phyloP scores from a whole-genome alignment of 768 basidiomycete genomes.

The Tephrocybe sp. region DNA sequence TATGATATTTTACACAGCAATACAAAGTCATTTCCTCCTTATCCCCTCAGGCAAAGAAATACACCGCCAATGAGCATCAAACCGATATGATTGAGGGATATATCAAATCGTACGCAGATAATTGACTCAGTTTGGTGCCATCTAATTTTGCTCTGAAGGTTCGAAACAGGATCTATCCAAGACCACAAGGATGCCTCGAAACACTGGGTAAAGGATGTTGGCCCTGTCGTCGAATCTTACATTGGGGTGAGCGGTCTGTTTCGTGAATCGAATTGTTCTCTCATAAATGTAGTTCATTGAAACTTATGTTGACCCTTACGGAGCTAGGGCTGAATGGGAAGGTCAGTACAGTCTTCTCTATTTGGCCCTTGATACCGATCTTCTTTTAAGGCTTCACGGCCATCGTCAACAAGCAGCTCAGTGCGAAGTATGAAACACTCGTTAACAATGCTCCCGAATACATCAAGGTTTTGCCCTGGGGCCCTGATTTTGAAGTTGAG shows the following conservation, averaged over 20 bases:
- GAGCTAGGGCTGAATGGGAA: slow-evolving; percentile 93
- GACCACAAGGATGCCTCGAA: slow-evolving; percentile 76
- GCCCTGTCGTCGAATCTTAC: slow-evolving; percentile 86
- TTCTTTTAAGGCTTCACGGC: slow-evolving; percentile 72
- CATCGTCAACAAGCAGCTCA: slow-evolving; percentile 81
- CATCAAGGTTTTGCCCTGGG: slow-evolving; percentile 85
- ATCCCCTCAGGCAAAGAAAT: slow-evolving; percentile 59
- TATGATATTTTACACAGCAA: neutral
- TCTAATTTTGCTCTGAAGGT: slow-evolving; percentile 39
- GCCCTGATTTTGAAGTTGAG: slow-evolving; percentile 62
- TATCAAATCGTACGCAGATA: slow-evolving; percentile 60
- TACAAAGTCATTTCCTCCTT: neutral
- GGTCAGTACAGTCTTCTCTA: slow-evolving; percentile 35
- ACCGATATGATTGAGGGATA: slow-evolving; percentile 73
- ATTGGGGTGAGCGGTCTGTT: slow-evolving; percentile 50
- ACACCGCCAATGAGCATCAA: slow-evolving; percentile 72
- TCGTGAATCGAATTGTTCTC: neutral
- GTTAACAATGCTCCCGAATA: slow-evolving; percentile 75
- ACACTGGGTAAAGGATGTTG: slow-evolving; percentile 84
- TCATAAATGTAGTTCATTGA: slow-evolving; percentile 54
- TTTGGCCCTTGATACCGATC: slow-evolving; percentile 1
- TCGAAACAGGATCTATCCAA: slow-evolving; percentile 73
- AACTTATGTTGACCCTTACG: slow-evolving; percentile 87
- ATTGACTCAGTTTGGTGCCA: neutral
- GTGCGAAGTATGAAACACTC: slow-evolving; percentile 75